Evolutionary conservation across 2,329 filamentous ascomycete species (phyloP).

Genomic region (Penicillium freii): DNA sequence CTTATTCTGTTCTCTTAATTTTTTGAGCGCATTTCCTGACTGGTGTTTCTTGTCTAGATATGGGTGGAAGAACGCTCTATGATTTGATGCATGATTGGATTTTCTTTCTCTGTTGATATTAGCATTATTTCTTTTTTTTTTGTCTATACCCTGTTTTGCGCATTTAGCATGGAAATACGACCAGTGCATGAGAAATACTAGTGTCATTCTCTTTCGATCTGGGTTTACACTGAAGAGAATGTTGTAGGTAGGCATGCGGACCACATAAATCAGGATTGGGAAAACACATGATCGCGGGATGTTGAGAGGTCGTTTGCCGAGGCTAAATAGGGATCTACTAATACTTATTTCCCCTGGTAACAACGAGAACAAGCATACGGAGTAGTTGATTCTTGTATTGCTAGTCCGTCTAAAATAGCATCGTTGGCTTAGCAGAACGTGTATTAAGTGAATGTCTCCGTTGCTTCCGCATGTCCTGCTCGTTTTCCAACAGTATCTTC

Average conservation of each 20-base stretch:
- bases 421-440: not conserved
- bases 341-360: not conserved
- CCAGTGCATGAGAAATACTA: not conserved
- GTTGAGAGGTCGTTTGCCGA: not conserved
- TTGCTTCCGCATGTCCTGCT: slow-evolving; percentile 50
- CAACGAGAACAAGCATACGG: not conserved
- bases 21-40: slow-evolving; percentile 2
- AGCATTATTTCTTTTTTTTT: slow-evolving; percentile 9
- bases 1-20: not conserved
- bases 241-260: not conserved
- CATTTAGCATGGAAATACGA: slow-evolving; percentile 6
- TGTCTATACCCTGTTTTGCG: slow-evolving; percentile 20
- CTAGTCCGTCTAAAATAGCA: not conserved
- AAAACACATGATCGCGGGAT: slow-evolving; percentile 11
- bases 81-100: slow-evolving; percentile 19
- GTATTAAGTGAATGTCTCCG: slow-evolving; percentile 3
- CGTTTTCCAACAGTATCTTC: slow-evolving; percentile 59
- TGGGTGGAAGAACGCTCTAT: slow-evolving; percentile 42
- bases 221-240: not conserved
- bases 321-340: not conserved
- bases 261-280: not conserved
- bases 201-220: not conserved
- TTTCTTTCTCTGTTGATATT: slow-evolving; percentile 8
- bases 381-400: not conserved
- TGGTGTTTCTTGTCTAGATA: slow-evolving; percentile 32